A percentile compares a stretch with the other conserved stretches of the same genome.
These are phyloP conservation scores for Alloascoidea hylecoeti DNA, from an alignment of 805 yeast genomes.

Conservation along the genomic window DNA sequence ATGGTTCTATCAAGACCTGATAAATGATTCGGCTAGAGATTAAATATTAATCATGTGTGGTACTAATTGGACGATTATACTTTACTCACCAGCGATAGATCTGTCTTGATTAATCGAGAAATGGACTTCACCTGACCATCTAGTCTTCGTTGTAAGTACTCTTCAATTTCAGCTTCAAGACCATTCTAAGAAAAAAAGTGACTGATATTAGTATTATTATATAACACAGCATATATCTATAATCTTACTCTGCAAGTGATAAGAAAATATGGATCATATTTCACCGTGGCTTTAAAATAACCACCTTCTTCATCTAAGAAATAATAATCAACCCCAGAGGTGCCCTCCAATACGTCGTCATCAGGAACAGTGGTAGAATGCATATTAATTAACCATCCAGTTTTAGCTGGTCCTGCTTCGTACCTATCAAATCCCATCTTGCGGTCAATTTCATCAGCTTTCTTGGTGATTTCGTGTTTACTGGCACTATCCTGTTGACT, in stretches of 20 bases:
- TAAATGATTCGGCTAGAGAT: slow-evolving; percentile 58
- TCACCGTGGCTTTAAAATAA: slow-evolving; percentile 73
- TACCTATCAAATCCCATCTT: slow-evolving; percentile 81
- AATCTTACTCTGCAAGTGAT: slow-evolving; percentile 43
- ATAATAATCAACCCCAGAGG: slow-evolving; percentile 86
- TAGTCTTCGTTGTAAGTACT: slow-evolving; percentile 51
- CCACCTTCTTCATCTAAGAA: slow-evolving; percentile 96
- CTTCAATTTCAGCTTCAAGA: slow-evolving; percentile 70
- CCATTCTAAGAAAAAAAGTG: slow-evolving; percentile 13
- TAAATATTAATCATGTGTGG: neutral
- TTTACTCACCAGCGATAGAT: slow-evolving; percentile 34
- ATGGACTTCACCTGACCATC: slow-evolving; percentile 50
- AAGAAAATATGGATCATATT: slow-evolving; percentile 79
- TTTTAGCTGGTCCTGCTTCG: slow-evolving; percentile 52
- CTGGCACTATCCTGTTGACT: slow-evolving; percentile 8
- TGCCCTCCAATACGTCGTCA: slow-evolving; percentile 46
- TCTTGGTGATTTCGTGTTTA: slow-evolving; percentile 24
- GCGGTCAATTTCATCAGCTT: slow-evolving; percentile 57
- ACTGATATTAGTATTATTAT: neutral
- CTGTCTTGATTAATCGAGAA: slow-evolving; percentile 54
- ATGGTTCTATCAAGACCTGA: slow-evolving; percentile 57
- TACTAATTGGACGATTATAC: neutral
- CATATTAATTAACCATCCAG: slow-evolving; percentile 93
- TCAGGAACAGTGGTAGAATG: slow-evolving; percentile 62
- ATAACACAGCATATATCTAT: neutral